Conservation (phyloP, 2,329 filamentous ascomycete genomes). For the Stachybotrys chlorohalonatus region DNA sequence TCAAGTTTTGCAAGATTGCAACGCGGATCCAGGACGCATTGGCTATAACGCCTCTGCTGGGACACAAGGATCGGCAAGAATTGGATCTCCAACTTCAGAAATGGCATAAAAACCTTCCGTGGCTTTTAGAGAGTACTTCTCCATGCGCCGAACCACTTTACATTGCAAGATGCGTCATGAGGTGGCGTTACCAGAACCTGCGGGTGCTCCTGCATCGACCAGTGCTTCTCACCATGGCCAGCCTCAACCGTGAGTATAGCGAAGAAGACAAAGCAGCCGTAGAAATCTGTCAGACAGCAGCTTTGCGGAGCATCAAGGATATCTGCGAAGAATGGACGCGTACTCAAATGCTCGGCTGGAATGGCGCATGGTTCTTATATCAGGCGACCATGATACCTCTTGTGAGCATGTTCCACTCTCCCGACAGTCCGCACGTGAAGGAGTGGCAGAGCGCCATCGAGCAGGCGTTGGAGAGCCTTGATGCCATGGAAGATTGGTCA, state of each 20-base stretch:
- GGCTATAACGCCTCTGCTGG: slow-evolving; percentile 61
- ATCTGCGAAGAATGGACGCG: slow-evolving; percentile 61
- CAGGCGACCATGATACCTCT: slow-evolving; percentile 74
- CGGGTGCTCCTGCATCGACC: slow-evolving; percentile 69
- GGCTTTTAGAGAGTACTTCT: slow-evolving; percentile 53
- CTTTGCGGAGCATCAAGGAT: slow-evolving; percentile 62
- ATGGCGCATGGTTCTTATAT: slow-evolving; percentile 74
- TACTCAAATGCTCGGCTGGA: slow-evolving; percentile 73
- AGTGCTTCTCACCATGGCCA: slow-evolving; percentile 57
- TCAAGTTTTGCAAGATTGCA: slow-evolving; percentile 71
- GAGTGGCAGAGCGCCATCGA: slow-evolving; percentile 51
- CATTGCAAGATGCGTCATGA: slow-evolving; percentile 65
- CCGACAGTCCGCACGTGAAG: slow-evolving; percentile 35
- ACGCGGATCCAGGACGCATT: slow-evolving; percentile 70
- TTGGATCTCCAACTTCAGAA: slow-evolving; percentile 60
- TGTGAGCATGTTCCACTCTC: slow-evolving; percentile 64
- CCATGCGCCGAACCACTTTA: slow-evolving; percentile 62
- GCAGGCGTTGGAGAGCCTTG: slow-evolving; percentile 49
- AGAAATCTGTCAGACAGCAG: slow-evolving; percentile 31
- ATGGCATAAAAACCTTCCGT: slow-evolving; percentile 65
- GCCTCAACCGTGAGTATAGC: slow-evolving; percentile 45
- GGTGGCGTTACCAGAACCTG: slow-evolving; percentile 73
- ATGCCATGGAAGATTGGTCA: slow-evolving; percentile 57
- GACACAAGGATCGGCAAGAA: slow-evolving; percentile 53
- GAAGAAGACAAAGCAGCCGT: not conserved